These are phyloP conservation scores for Neurospora sp. DNA, from an alignment of 495 filamentous ascomycete species.

Conservation along the genomic window DNA sequence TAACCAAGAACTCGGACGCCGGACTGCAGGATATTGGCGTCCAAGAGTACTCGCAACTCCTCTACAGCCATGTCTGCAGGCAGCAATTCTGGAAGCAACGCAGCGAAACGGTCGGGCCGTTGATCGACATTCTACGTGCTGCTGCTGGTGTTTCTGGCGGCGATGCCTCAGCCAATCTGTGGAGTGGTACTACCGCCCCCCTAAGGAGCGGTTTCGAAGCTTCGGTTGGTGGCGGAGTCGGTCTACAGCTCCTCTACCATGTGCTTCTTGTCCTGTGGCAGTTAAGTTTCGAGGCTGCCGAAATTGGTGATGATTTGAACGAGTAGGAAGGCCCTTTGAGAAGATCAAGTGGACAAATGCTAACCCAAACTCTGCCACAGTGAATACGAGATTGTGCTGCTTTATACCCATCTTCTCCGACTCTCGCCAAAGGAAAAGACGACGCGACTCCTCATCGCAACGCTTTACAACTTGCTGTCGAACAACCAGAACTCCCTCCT, in stretches of 20 bases:
- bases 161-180: conserved; percentile 55
- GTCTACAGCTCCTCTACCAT: conserved; percentile 89
- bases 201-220: conserved; percentile 46
- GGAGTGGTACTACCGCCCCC: conserved; percentile 52
- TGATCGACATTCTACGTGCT: conserved; percentile 71
- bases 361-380: conserved; percentile 31
- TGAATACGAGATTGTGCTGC: conserved; percentile 82
- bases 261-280: conserved; percentile 91
- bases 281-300: conserved; percentile 77
- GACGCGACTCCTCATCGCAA: conserved; percentile 81
- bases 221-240: conserved; percentile 68
- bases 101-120: conserved; percentile 68
- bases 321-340: conserved; percentile 48
- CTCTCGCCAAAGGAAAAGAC: conserved; percentile 97
- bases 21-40: conserved; percentile 94
- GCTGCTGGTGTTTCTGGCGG: conserved; percentile 62
- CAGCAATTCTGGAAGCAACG: conserved; percentile 81
- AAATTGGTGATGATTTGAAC: conserved; percentile 79
- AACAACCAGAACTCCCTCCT: conserved; percentile 68
- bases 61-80: conserved; percentile 65
- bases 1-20: conserved; percentile 65
- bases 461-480: conserved; percentile 75
- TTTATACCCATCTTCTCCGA: conserved; percentile 82
- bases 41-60: conserved; percentile 77
- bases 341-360: too few relatives aligned